Conservation (phyloP, 495 filamentous ascomycete genomes). For the Xylaria nigripes region DNA sequence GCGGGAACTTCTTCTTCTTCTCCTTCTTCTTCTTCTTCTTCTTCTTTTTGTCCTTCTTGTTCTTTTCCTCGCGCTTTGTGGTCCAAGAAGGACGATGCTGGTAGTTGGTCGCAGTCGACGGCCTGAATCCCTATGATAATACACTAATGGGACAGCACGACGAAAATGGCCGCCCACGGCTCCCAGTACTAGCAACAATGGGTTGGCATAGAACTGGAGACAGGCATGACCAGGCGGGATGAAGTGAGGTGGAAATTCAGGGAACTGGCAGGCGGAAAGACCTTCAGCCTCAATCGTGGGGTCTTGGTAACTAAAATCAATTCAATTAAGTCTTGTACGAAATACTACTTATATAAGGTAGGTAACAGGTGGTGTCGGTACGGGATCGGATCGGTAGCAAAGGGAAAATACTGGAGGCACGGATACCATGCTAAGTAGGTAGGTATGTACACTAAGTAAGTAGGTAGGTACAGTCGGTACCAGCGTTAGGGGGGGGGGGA, state of each 20-base stretch:
- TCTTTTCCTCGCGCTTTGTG: not conserved
- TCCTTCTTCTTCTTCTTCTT: too few relatives aligned
- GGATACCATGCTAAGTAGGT: too few relatives aligned
- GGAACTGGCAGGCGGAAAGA: not conserved
- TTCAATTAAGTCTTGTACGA: not conserved
- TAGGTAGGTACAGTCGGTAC: too few relatives aligned
- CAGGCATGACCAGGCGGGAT: conserved; percentile 4
- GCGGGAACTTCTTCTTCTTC: not conserved
- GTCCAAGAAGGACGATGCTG: not conserved
- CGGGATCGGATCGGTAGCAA: not conserved
- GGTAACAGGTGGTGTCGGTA: too few relatives aligned
- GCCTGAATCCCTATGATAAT: not conserved
- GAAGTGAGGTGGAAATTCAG: not conserved
- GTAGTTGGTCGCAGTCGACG: not conserved
- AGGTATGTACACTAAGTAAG: too few relatives aligned
- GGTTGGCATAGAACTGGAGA: not conserved
- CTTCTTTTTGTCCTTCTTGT: not conserved
- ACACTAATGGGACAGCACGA: not conserved
- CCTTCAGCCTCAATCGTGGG: conserved; percentile 9
- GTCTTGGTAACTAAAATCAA: not conserved
- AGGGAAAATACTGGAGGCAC: conserved; percentile 8
- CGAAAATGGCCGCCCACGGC: not conserved
- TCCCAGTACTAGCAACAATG: conserved; percentile 2
- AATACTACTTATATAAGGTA: conserved; percentile 4
- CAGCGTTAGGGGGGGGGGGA: too few relatives aligned